A percentile compares a stretch with the other conserved stretches of the same genome.
Evolutionary conservation across 495 filamentous ascomycete species (phyloP).

Genomic region (Podospora pseudocomata): DNA sequence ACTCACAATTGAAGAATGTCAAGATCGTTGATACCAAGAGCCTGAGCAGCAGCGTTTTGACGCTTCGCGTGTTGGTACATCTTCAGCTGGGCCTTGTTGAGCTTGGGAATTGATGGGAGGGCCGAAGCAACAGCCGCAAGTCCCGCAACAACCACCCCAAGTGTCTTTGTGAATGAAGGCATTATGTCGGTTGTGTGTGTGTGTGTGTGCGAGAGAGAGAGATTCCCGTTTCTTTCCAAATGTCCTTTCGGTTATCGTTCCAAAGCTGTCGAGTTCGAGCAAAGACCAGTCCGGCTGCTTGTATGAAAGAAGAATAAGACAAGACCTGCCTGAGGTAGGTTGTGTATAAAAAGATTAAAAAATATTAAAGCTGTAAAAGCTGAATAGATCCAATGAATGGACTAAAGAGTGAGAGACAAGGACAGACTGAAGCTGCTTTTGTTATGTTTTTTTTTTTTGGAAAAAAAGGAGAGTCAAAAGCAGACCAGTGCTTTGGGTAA

Average conservation of each 20-base stretch:
- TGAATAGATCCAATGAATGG: slow-evolving; percentile 23
- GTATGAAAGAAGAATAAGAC: slow-evolving; percentile 34
- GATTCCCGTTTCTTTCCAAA: slow-evolving; percentile 24
- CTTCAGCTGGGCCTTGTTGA: slow-evolving; percentile 39
- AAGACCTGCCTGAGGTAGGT: slow-evolving; percentile 16
- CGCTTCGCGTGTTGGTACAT: slow-evolving; percentile 47
- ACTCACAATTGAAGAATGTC: slow-evolving; percentile 71
- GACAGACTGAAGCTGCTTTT: slow-evolving; percentile 33
- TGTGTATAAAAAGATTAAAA: slow-evolving; percentile 34
- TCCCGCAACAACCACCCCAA: slow-evolving; percentile 41
- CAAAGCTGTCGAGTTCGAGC: slow-evolving; percentile 18
- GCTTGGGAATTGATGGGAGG: slow-evolving; percentile 43
- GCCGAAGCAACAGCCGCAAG: slow-evolving; percentile 46
- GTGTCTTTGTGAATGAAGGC: slow-evolving; percentile 46
- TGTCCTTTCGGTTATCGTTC: slow-evolving; percentile 27
- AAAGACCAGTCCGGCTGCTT: slow-evolving; percentile 42
- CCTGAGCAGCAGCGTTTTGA: slow-evolving; percentile 51
- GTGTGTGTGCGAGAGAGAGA: slow-evolving; percentile 4
- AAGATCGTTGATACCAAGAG: slow-evolving; percentile 53
- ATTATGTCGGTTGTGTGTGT: slow-evolving; percentile 33
- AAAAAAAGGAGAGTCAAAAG: slow-evolving; percentile 46
- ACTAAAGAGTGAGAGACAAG: slow-evolving; percentile 20
- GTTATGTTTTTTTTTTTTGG: too few species aligned
- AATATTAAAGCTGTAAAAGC: slow-evolving; percentile 32
- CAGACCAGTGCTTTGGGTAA: slow-evolving; percentile 55